phyloP scores from a whole-genome alignment of 2,329 filamentous ascomycete species.

The Pseudogymnoascus sp. region DNA sequence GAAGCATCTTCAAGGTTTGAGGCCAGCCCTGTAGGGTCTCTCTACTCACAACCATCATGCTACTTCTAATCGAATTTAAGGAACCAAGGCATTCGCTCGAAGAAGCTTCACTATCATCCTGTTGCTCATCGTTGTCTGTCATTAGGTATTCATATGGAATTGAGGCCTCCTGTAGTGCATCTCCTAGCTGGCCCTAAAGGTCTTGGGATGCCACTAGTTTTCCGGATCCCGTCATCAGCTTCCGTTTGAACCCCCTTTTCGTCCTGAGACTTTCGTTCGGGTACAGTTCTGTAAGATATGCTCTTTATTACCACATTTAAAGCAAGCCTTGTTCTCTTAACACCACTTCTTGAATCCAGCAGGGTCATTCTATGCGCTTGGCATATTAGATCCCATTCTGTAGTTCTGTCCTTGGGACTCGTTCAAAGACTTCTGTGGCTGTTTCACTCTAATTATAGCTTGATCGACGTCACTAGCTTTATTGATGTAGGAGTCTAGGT shows the following conservation, averaged over 20 bases:
- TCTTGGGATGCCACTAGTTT: background rate
- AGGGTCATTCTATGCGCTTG: background rate
- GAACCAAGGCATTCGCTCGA: background rate
- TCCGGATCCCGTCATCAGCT: background rate
- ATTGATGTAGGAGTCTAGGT: background rate
- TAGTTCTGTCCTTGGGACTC: background rate
- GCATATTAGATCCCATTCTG: background rate
- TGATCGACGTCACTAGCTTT: background rate
- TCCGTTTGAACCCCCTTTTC: background rate
- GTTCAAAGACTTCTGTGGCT: background rate
- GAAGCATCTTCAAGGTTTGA: background rate
- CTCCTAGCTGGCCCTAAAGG: background rate
- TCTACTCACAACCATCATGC: background rate
- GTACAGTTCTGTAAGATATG: background rate
- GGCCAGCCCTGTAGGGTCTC: background rate
- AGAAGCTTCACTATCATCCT: background rate
- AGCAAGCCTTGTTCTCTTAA: background rate
- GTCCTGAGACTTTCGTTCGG: background rate
- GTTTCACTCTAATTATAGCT: background rate
- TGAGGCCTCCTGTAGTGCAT: background rate
- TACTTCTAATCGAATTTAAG: background rate
- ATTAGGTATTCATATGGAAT: background rate
- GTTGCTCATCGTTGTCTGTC: background rate
- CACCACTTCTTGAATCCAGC: background rate
- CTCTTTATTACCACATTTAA: background rate